These are phyloP conservation scores for Suillus spraguei DNA, from an alignment of 768 basidiomycete genomes.

Conservation along the genomic window DNA sequence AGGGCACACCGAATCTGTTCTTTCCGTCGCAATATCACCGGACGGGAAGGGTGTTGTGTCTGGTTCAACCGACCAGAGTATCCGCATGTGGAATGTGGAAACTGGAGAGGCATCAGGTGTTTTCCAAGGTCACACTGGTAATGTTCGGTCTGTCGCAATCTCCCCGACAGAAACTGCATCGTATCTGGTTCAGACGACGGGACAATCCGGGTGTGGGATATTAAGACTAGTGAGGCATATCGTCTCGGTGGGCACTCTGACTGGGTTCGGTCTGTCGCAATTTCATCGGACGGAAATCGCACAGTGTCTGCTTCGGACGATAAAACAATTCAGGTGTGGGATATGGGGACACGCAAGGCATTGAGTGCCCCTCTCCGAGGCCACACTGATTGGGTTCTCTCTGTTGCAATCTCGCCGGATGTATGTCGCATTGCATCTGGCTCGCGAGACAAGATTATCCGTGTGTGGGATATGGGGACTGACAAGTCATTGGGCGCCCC, in stretches of 20 bases:
- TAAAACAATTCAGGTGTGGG: neutral
- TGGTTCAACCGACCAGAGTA: too few relatives aligned
- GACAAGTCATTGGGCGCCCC: neutral
- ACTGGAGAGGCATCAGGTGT: too few relatives aligned
- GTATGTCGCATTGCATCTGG: neutral
- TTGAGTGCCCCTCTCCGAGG: neutral
- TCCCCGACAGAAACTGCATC: neutral
- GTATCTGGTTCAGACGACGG: neutral
- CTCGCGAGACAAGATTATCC: neutral
- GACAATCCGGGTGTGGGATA: conserved; percentile 14
- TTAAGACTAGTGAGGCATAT: neutral
- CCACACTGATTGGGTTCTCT: neutral
- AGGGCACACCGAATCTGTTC: too few relatives aligned
- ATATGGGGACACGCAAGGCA: neutral
- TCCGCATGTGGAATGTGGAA: too few relatives aligned
- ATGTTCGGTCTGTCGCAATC: too few relatives aligned
- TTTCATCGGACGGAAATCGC: too few relatives aligned
- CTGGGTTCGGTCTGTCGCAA: too few relatives aligned
- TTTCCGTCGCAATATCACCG: too few relatives aligned
- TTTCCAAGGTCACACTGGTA: too few relatives aligned
- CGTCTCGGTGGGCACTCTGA: neutral
- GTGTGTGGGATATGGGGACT: neutral
- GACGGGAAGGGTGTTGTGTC: too few relatives aligned
- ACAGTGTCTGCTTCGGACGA: neutral
- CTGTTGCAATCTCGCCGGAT: neutral